These are phyloP conservation scores for Platismatia glauca DNA, from an alignment of 495 filamentous ascomycete genomes.

Conservation along the genomic window DNA sequence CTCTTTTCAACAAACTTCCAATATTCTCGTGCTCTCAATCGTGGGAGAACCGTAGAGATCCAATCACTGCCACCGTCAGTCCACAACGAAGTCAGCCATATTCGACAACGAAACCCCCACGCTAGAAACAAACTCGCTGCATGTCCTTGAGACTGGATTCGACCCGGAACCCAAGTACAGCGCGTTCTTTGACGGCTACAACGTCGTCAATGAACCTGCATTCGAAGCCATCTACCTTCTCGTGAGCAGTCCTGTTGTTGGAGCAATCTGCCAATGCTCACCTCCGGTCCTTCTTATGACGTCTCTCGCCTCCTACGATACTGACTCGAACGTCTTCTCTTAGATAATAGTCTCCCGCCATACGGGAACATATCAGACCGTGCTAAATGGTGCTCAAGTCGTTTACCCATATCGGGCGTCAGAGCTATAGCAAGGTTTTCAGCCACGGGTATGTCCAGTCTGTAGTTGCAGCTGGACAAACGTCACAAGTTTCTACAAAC, in stretches of 20 bases:
- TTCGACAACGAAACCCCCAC: neutral
- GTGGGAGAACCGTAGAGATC: neutral
- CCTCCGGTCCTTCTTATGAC: neutral
- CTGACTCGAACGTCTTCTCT: neutral
- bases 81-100: neutral
- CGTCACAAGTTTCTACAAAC: conserved; percentile 71
- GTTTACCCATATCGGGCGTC: conserved; percentile 87
- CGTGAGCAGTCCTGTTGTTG: neutral
- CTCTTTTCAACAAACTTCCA: neutral
- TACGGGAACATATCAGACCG: conserved; percentile 27
- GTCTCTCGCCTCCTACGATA: conserved; percentile 1
- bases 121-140: conserved; percentile 1
- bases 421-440: conserved; percentile 90
- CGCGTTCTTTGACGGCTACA: conserved; percentile 52
- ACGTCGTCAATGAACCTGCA: conserved; percentile 65
- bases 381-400: conserved; percentile 77
- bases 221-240: conserved; percentile 8
- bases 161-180: neutral
- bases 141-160: conserved; percentile 4
- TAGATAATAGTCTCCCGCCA: conserved; percentile 5
- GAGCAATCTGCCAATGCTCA: neutral
- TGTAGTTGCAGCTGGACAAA: conserved; percentile 88
- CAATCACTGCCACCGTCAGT: neutral
- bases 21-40: too few species aligned
- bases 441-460: conserved; percentile 97